These are phyloP conservation scores for Leccinum pachyderme DNA, from an alignment of 1,284 basidiomycete species.

Conservation along the genomic window DNA sequence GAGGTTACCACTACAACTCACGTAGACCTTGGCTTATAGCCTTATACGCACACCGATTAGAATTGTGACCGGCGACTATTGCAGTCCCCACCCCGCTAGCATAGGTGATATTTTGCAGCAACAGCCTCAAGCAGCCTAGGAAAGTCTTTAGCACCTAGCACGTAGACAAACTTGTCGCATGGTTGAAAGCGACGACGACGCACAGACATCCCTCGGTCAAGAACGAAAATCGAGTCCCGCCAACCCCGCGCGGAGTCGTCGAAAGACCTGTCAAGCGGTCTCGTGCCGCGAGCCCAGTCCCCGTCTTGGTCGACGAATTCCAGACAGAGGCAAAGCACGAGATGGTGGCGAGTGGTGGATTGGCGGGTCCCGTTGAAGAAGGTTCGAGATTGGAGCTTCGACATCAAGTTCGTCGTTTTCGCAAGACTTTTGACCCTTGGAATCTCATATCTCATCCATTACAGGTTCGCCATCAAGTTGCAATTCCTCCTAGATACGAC, in stretches of 20 bases:
- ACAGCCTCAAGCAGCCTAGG: no score
- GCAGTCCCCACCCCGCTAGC: no score
- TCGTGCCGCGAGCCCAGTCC: conserved; percentile 49
- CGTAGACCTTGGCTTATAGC: no score
- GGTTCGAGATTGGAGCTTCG: conserved; percentile 70
- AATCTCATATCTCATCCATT: conserved; percentile 11
- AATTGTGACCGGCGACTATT: no score
- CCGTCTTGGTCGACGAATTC: conserved; percentile 85
- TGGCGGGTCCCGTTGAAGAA: conserved; percentile 67
- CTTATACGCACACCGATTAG: no score
- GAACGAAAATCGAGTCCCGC: conserved; percentile 27
- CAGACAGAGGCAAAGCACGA: conserved; percentile 88
- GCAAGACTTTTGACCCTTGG: not conserved
- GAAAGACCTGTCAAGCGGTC: conserved; percentile 24
- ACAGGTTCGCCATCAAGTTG: conserved; percentile 92
- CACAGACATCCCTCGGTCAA: conserved; percentile 2
- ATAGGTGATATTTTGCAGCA: no score
- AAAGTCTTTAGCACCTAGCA: no score
- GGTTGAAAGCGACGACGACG: conserved; percentile 27
- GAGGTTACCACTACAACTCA: conserved; percentile 40
- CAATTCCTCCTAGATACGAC: conserved; percentile 88
- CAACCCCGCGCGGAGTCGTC: conserved; percentile 2
- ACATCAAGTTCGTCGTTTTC: conserved; percentile 62
- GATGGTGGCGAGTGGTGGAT: conserved; percentile 79
- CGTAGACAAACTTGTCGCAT: no score